Percentiles rank a stretch among this genome's conserved stretches.
phyloP scores from a whole-genome alignment of 2,329 filamentous ascomycete genomes.

The Penicillium sp. region DNA sequence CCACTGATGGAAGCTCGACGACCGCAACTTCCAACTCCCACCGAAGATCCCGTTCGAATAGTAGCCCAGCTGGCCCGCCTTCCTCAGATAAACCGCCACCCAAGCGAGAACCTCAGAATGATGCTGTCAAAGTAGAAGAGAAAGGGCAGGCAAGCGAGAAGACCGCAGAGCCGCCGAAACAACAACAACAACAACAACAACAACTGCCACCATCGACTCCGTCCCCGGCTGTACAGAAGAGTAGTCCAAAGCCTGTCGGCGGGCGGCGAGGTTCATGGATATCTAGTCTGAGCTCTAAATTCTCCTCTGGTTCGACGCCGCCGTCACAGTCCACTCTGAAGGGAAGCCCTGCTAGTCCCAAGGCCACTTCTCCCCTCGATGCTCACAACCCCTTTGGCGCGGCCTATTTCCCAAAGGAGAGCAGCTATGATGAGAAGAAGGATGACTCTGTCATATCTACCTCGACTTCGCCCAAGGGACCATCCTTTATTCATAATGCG shows the following conservation, averaged over 20 bases:
- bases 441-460: slow-evolving; percentile 40
- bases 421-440: slow-evolving; percentile 41
- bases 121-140: slow-evolving; percentile 26
- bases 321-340: slow-evolving; percentile 45
- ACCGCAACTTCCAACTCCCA: slow-evolving; percentile 28
- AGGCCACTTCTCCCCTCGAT: slow-evolving; percentile 46
- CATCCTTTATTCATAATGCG: slow-evolving; percentile 79
- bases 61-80: slow-evolving; percentile 29
- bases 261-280: slow-evolving; percentile 85
- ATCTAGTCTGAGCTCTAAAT: slow-evolving; percentile 89
- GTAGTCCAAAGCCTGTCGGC: slow-evolving; percentile 38
- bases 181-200: slow-evolving; percentile 25
- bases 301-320: slow-evolving; percentile 66
- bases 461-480: slow-evolving; percentile 74
- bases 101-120: slow-evolving; percentile 26
- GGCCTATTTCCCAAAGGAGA: slow-evolving; percentile 51
- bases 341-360: slow-evolving; percentile 37
- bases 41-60: slow-evolving; percentile 33
- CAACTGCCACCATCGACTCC: slow-evolving; percentile 22
- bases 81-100: slow-evolving; percentile 20
- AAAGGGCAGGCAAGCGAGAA: slow-evolving; percentile 29
- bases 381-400: slow-evolving; percentile 53
- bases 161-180: slow-evolving; percentile 26
- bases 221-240: slow-evolving; percentile 35
- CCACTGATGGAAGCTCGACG: slow-evolving; percentile 31